A percentile compares a stretch with the other conserved stretches of the same genome.
Evolutionary conservation across 1,284 basidiomycete species (phyloP).

Genomic region (Fomitopsis pinicola): DNA sequence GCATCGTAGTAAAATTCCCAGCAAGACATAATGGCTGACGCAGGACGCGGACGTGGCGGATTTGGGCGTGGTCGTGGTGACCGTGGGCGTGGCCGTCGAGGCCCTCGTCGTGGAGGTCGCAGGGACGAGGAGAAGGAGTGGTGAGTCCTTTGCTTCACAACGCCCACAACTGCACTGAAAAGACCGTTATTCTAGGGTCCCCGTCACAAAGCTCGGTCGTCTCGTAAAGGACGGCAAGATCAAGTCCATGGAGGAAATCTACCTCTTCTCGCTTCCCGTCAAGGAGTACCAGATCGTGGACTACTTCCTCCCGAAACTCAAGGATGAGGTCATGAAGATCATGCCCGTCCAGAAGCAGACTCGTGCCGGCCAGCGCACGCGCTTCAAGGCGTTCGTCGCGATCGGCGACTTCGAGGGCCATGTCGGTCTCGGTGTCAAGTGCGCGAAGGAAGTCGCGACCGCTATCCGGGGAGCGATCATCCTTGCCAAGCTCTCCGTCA

Average conservation of each 20-base stretch:
- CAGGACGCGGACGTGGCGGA: conserved; percentile 77
- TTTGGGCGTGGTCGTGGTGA: conserved; percentile 89
- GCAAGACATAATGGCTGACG: conserved; percentile 62
- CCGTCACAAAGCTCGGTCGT: conserved; percentile 99
- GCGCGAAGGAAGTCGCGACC: conserved; percentile 99
- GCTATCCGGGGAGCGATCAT: conserved; percentile 99
- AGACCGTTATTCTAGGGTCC: conserved; percentile 58
- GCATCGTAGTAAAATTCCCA: conserved; percentile 14
- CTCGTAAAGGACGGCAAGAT: conserved; percentile 99
- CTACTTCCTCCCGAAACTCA: conserved; percentile 95
- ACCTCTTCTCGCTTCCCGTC: conserved; percentile 99
- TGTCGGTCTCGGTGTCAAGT: conserved; percentile 99
- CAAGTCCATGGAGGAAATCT: conserved; percentile 99
- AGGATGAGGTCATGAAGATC: conserved; percentile 99
- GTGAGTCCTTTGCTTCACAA: conserved; percentile 44
- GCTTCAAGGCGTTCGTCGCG: conserved; percentile 99
- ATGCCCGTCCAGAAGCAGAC: conserved; percentile 99
- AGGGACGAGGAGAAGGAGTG: conserved; percentile 99
- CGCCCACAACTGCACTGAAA: background rate
- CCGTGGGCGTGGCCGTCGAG: conserved; percentile 80
- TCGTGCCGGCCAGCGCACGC: conserved; percentile 98
- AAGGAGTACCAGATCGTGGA: conserved; percentile 99
- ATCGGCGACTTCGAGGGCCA: conserved; percentile 99
- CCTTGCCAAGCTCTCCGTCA: conserved; percentile 92
- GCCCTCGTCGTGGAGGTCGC: conserved; percentile 92